Conservation (phyloP, 495 filamentous ascomycete genomes). For the Aspergillus sclerotioniger region DNA sequence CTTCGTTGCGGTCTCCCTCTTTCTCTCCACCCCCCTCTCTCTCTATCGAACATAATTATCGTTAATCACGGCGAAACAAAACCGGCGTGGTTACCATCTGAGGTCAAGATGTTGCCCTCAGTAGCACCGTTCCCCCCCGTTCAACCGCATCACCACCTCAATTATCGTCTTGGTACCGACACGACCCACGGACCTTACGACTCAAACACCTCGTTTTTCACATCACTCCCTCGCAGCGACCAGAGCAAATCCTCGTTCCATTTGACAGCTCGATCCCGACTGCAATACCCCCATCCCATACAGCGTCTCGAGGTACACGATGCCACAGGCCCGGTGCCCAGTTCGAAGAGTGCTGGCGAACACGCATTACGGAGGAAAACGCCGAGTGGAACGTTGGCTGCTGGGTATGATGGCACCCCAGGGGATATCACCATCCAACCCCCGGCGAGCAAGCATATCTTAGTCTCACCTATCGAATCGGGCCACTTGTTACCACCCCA, state of each 20-base stretch:
- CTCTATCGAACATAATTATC: not conserved
- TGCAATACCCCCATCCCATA: conserved; percentile 45
- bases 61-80: not conserved
- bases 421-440: conserved; percentile 73
- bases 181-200: conserved; percentile 32
- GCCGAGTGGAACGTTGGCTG: conserved; percentile 87
- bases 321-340: conserved; percentile 22
- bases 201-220: conserved; percentile 26
- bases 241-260: conserved; percentile 27
- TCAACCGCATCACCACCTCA: conserved; percentile 46
- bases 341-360: conserved; percentile 47
- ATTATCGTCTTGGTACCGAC: conserved; percentile 33
- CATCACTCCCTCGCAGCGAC: conserved; percentile 27
- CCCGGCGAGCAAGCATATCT: conserved; percentile 81
- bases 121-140: conserved; percentile 45
- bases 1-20: not conserved
- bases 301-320: conserved; percentile 38
- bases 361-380: conserved; percentile 90
- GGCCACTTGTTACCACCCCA: conserved; percentile 35
- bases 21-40: not conserved
- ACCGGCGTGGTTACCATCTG: conserved; percentile 12
- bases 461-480: conserved; percentile 61
- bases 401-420: conserved; percentile 87
- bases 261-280: conserved; percentile 31
- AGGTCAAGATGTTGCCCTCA: conserved; percentile 45